These are phyloP conservation scores for Penicillium paradoxum DNA, from an alignment of 495 filamentous ascomycete genomes.

Conservation along the genomic window DNA sequence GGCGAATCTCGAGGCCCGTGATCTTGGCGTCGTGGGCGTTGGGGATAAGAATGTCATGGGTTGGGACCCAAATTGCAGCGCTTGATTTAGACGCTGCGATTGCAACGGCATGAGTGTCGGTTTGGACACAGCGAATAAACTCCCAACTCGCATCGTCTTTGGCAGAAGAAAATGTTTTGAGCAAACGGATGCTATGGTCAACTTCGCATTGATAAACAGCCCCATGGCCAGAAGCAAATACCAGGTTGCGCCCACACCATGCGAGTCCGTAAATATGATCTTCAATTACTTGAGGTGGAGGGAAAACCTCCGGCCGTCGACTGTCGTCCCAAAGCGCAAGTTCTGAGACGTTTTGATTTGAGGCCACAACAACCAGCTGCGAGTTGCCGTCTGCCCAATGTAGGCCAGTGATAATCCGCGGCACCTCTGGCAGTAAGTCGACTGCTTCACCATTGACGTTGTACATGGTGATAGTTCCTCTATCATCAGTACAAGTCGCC, in stretches of 20 bases:
- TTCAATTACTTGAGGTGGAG: slow-evolving; percentile 35
- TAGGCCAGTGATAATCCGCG: slow-evolving; percentile 41
- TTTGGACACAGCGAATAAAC: slow-evolving; percentile 34
- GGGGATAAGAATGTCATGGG: slow-evolving; percentile 38
- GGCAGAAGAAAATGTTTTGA: slow-evolving; percentile 31
- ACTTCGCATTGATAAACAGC: slow-evolving; percentile 42
- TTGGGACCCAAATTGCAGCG: slow-evolving; percentile 40
- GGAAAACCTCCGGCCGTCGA: slow-evolving; percentile 39
- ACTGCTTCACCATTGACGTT: slow-evolving; percentile 53
- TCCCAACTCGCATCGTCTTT: slow-evolving; percentile 31
- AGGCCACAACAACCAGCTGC: slow-evolving; percentile 41
- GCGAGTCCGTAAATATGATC: slow-evolving; percentile 35
- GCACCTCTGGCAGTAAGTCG: slow-evolving; percentile 45
- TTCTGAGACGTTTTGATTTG: slow-evolving; percentile 37
- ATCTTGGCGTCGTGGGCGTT: slow-evolving; percentile 42
- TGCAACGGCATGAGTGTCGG: slow-evolving; percentile 23
- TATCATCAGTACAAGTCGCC: slow-evolving; percentile 57
- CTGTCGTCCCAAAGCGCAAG: slow-evolving; percentile 45
- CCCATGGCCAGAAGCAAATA: slow-evolving; percentile 38
- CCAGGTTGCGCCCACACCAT: slow-evolving; percentile 33
- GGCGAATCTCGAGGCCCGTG: slow-evolving; percentile 42
- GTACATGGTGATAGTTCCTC: slow-evolving; percentile 65
- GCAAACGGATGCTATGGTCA: slow-evolving; percentile 35
- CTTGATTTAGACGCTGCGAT: slow-evolving; percentile 32
- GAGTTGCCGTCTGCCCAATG: slow-evolving; percentile 38